These are phyloP conservation scores for Leccinum variicolor DNA, from an alignment of 768 basidiomycete genomes.

Conservation along the genomic window DNA sequence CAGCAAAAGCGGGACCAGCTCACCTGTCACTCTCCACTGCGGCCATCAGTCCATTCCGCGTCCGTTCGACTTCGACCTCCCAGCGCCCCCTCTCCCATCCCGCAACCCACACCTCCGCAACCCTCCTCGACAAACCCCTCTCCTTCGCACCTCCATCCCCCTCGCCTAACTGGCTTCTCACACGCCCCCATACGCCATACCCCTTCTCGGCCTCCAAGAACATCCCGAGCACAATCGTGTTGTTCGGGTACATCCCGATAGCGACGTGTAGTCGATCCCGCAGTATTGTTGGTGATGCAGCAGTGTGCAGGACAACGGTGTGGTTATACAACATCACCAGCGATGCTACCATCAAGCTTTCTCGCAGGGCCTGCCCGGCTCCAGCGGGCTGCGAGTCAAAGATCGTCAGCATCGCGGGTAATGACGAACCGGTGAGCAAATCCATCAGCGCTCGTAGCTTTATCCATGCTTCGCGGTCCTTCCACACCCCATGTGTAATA, in stretches of 20 bases:
- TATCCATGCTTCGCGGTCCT: slow-evolving; percentile 62
- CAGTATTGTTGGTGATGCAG: slow-evolving; percentile 55
- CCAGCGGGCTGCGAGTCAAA: slow-evolving; percentile 32
- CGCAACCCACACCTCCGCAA: slow-evolving; percentile 73
- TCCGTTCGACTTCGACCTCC: slow-evolving; percentile 68
- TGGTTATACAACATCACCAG: slow-evolving; percentile 63
- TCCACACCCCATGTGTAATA: slow-evolving; percentile 39
- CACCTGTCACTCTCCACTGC: slow-evolving; percentile 71
- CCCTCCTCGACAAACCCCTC: slow-evolving; percentile 57
- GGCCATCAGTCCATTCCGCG: slow-evolving; percentile 55
- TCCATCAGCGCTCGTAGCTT: slow-evolving; percentile 65
- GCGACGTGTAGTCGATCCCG: slow-evolving; percentile 56
- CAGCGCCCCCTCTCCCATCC: slow-evolving; percentile 77
- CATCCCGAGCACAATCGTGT: slow-evolving; percentile 68
- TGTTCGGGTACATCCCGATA: slow-evolving; percentile 58
- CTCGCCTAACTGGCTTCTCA: slow-evolving; percentile 55
- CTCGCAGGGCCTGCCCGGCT: slow-evolving; percentile 24
- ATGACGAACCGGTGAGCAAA: slow-evolving; percentile 46
- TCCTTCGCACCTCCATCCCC: slow-evolving; percentile 35
- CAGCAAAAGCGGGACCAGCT: slow-evolving; percentile 12
- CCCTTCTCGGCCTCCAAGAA: slow-evolving; percentile 78
- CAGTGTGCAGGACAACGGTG: slow-evolving; percentile 48
- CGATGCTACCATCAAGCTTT: slow-evolving; percentile 55
- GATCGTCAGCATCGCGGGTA: slow-evolving; percentile 37
- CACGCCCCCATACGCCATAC: slow-evolving; percentile 74